These are phyloP conservation scores for Dothideomycetidae sp. DNA, from an alignment of 2,329 filamentous ascomycete species.

Conservation along the genomic window DNA sequence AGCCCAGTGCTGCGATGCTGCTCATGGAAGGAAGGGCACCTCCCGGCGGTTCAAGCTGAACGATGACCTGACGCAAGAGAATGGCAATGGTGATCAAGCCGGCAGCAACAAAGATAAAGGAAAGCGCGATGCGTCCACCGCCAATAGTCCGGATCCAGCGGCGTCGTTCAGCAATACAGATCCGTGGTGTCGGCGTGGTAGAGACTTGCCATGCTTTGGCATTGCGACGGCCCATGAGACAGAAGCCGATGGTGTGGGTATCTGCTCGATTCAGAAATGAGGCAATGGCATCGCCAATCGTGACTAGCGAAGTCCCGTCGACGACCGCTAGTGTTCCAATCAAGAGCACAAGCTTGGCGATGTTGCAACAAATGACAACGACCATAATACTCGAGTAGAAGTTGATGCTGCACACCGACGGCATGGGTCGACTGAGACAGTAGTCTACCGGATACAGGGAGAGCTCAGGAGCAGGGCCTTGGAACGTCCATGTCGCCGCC, in stretches of 20 bases:
- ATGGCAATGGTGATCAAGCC: neutral
- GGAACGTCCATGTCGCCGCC: too few relatives aligned
- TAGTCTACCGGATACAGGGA: too few relatives aligned
- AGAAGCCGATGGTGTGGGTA: neutral
- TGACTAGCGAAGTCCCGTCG: slow-evolving; percentile 8
- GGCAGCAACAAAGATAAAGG: neutral
- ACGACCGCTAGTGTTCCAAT: neutral
- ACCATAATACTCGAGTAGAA: neutral
- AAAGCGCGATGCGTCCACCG: neutral
- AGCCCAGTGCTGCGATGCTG: neutral
- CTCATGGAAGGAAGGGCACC: neutral
- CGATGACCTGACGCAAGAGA: neutral
- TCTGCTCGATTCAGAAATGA: slow-evolving; percentile 5
- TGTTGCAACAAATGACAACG: slow-evolving; percentile 1
- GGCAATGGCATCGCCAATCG: slow-evolving; percentile 11
- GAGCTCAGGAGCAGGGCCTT: too few relatives aligned
- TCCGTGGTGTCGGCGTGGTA: neutral
- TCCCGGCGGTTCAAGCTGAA: too few relatives aligned
- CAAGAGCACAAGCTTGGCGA: slow-evolving; percentile 4
- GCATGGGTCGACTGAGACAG: neutral
- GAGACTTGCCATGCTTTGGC: neutral
- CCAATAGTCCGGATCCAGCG: neutral
- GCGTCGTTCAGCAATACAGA: neutral
- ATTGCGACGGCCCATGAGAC: neutral
- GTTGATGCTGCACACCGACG: neutral